Evolutionary conservation across 495 filamentous ascomycete genomes (phyloP).

Genomic region (Glarea lozoyensis): DNA sequence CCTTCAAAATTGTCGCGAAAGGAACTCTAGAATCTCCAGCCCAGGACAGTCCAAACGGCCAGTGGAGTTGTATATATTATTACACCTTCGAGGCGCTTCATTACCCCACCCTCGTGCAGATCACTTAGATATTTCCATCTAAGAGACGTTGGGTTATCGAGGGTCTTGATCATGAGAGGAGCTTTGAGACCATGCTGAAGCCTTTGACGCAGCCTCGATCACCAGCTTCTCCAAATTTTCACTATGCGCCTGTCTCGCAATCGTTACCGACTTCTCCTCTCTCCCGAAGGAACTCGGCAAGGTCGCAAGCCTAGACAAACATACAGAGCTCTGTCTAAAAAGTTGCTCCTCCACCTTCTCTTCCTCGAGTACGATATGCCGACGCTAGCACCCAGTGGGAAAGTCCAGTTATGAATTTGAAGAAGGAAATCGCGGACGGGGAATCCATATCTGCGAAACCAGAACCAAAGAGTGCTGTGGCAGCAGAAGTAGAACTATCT

Average conservation of each 20-base stretch:
- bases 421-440: constrained; percentile 21
- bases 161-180: constrained; percentile 7
- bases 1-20: too few relatives aligned
- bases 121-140: too few relatives aligned
- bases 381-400: constrained; percentile 17
- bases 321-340: not conserved
- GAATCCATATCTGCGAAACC: constrained; percentile 18
- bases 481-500: not conserved
- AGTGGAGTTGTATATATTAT: too few relatives aligned
- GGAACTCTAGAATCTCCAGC: too few relatives aligned
- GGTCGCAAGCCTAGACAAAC: not conserved
- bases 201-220: constrained; percentile 35
- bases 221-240: constrained; percentile 23
- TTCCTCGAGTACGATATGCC: constrained; percentile 14
- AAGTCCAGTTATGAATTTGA: constrained; percentile 7
- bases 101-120: not conserved
- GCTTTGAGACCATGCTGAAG: constrained; percentile 31
- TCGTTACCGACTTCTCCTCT: constrained; percentile 16
- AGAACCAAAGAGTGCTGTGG: not conserved
- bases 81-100: too few relatives aligned
- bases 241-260: constrained; percentile 22
- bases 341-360: not conserved
- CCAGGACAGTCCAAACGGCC: too few relatives aligned
- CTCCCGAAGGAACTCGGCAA: constrained; percentile 11
- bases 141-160: too few relatives aligned